Conservation (phyloP, 306 rosid genomes). For the Prunus padus region DNA sequence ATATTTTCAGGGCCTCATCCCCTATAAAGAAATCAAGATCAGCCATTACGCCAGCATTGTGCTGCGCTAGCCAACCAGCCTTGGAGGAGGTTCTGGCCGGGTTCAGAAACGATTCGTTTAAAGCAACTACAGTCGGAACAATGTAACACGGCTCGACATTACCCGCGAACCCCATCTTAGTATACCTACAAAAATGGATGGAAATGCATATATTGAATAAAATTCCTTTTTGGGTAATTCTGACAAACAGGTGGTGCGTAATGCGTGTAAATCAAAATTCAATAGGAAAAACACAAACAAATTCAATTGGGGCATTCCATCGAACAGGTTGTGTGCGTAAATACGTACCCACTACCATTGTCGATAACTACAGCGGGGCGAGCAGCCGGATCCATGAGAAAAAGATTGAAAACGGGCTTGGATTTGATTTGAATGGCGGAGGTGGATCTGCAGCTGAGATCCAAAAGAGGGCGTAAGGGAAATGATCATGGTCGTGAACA, state of each 20-base stretch:
- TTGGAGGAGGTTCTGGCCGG: conserved; percentile 72
- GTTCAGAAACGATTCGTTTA: conserved; percentile 81
- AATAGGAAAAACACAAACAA: background rate
- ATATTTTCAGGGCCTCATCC: conserved; percentile 79
- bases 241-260: conserved; percentile 23
- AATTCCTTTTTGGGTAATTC: conserved; percentile 20
- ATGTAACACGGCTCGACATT: conserved; percentile 95
- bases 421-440: conserved; percentile 15
- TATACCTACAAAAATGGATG: conserved; percentile 53
- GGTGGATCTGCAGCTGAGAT: conserved; percentile 84
- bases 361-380: conserved; percentile 97
- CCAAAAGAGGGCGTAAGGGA: conserved; percentile 47
- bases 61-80: conserved; percentile 80
- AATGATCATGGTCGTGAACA: conserved; percentile 70
- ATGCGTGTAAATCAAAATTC: background rate
- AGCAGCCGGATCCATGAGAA: conserved; percentile 86
- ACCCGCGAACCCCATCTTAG: conserved; percentile 98
- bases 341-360: conserved; percentile 86
- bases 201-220: background rate
- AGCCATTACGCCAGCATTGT: conserved; percentile 98
- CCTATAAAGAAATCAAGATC: conserved; percentile 99
- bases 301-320: conserved; percentile 28
- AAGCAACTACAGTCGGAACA: conserved; percentile 82
- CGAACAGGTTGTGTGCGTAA: conserved; percentile 32
- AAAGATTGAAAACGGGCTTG: conserved; percentile 8